Evolutionary conservation across 2,329 filamentous ascomycete genomes (phyloP).

Genomic region (Hypoxylon sp.): DNA sequence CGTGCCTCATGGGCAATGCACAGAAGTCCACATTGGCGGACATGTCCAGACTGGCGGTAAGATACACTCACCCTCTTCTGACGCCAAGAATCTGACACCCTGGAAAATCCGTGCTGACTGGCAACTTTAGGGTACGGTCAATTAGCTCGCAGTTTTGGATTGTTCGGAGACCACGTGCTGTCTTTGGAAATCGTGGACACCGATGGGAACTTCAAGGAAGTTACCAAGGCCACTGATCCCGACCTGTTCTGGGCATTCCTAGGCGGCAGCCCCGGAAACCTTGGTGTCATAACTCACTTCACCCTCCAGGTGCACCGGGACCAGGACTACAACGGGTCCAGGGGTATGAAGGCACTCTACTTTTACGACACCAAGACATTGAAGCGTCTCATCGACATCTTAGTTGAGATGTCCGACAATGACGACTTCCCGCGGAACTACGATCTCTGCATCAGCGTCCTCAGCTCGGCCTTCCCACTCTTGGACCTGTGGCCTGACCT

Average conservation of each 20-base stretch:
- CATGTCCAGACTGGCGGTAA: constrained; percentile 62
- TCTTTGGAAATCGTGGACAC: constrained; percentile 63
- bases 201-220: constrained; percentile 59
- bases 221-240: constrained; percentile 62
- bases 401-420: constrained; percentile 62
- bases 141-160: constrained; percentile 63
- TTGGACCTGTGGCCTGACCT: constrained; percentile 55
- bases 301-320: constrained; percentile 61
- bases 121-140: constrained; percentile 57
- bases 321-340: constrained; percentile 56
- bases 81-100: background rate
- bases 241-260: constrained; percentile 72
- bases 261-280: constrained; percentile 70
- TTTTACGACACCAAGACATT: constrained; percentile 57
- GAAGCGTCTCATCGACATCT: constrained; percentile 55
- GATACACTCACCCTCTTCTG: background rate
- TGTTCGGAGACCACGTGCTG: constrained; percentile 67
- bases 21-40: constrained; percentile 60
- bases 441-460: constrained; percentile 62
- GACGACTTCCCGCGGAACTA: constrained; percentile 60
- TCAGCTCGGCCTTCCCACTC: constrained; percentile 58
- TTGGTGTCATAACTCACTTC: constrained; percentile 68
- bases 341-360: constrained; percentile 59
- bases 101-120: constrained; percentile 6
- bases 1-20: constrained; percentile 62